Base-by-base conservation (phyloP, 148 eudicot species). In the Bassia scoparia region DNA sequence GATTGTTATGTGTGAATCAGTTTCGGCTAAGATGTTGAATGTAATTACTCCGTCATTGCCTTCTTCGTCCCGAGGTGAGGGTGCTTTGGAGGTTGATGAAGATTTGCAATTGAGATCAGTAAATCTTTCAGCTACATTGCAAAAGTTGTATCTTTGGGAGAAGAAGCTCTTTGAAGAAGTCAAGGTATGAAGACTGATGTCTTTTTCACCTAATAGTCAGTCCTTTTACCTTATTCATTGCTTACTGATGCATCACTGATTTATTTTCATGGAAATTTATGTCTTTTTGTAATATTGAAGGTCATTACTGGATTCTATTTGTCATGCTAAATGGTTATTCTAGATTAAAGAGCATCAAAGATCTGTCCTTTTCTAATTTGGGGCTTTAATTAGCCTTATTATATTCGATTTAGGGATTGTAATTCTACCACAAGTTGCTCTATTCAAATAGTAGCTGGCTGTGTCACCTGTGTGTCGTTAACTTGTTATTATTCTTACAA, bases 131-230 rank as follows among this genome's bases (percentile, higher is more conserved):
- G 90, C 97, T 61, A 89, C 94, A 21, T 78, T 95, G 72, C 97
- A 92, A 48, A 90, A 95, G 81, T 87, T 95, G 33, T 86, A 84
- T 77, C 87, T 95, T 35, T 95, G 99, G 99, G 99, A 95, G 82
- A 95, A 95, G 85, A 95, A 95, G 82, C 84, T 95, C 54, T 87
- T 79, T 61, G 94, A 95, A 66, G 99, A 95, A 85, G 97, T 95
- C 61, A 90, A 88, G 97, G 99, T 95, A 83, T 62, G 58, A 7
- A 41, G 12, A 8, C 12, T 5, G 12, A 38, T 10, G 62, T 54
- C 50, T 16, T 31, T 10, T 61, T 35, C 55, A 20, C 30, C 71
- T 27, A 16, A 58, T 16, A 71, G 15, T 71, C 23, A 60, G 60
- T 31, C 43, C 14, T 43, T 41, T 23, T 2, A 54, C 68, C 17